Percentiles rank a stretch among this genome's conserved stretches.
Conservation (phyloP, 495 filamentous ascomycete genomes). For the Neurospora cerealis region DNA sequence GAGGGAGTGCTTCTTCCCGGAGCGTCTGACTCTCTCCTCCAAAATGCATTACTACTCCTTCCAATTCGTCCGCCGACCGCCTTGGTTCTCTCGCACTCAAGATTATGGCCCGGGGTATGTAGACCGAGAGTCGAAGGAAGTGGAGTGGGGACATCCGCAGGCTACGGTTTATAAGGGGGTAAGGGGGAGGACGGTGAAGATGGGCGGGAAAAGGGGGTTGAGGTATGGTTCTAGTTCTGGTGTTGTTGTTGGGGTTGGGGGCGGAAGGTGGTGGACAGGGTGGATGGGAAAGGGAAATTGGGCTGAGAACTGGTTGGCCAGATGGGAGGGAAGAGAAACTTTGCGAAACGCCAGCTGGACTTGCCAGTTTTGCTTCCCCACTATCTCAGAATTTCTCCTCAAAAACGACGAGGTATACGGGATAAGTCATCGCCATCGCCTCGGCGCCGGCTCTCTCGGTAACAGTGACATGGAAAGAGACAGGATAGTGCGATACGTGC, state of each 20-base stretch:
- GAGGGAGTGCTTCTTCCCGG: constrained; percentile 39
- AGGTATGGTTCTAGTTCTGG: constrained; percentile 16
- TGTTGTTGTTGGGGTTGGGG: neutral
- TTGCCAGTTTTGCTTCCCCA: constrained; percentile 45
- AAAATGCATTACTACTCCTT: constrained; percentile 49
- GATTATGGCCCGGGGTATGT: constrained; percentile 17
- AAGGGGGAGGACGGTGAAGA: constrained; percentile 34
- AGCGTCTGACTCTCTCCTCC: constrained; percentile 40
- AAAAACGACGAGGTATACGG: constrained; percentile 44
- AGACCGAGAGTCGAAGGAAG: constrained; percentile 28
- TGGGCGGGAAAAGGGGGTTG: constrained; percentile 34
- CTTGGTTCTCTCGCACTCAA: neutral
- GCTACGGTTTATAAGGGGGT: constrained; percentile 40
- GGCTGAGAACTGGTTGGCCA: neutral
- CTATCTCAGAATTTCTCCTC: constrained; percentile 37
- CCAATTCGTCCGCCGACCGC: constrained; percentile 15
- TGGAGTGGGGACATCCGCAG: constrained; percentile 46
- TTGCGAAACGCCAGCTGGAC: constrained; percentile 43
- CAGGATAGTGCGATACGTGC: constrained; percentile 35
- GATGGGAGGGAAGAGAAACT: constrained; percentile 26
- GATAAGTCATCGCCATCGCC: constrained; percentile 31
- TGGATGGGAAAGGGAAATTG: neutral
- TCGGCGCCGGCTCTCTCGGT: neutral
- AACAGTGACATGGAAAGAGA: constrained; percentile 27
- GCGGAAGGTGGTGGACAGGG: neutral